Conservation (phyloP, 1,284 basidiomycete species). For the Boletus holoroseus region DNA sequence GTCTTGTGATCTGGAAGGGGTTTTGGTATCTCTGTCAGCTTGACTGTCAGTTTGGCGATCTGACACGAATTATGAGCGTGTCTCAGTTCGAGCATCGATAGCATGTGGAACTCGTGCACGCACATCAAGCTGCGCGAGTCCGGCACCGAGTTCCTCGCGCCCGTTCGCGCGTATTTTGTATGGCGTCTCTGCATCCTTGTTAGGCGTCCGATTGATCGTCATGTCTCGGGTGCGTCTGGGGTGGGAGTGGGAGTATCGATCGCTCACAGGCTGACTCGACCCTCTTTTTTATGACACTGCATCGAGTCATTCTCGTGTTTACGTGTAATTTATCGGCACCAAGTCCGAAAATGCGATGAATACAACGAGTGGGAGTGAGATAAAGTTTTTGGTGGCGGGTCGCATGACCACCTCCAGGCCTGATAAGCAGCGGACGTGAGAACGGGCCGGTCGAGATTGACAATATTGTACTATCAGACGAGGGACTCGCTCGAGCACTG, state of each 20-base stretch:
- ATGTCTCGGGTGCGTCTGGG: slow-evolving; percentile 1
- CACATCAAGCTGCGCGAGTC: slow-evolving; percentile 20
- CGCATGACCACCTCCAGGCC: too few relatives aligned
- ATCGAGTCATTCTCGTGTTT: neutral
- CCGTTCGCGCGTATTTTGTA: neutral
- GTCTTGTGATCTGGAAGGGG: slow-evolving; percentile 34
- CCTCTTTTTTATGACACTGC: neutral
- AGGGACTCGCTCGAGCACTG: neutral
- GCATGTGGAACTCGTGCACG: slow-evolving; percentile 1
- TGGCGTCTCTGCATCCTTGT: neutral
- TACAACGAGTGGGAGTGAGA: too few relatives aligned
- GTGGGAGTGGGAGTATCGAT: neutral
- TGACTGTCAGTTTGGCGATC: slow-evolving; percentile 41
- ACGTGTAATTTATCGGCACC: neutral
- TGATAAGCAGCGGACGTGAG: neutral
- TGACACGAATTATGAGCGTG: slow-evolving; percentile 14
- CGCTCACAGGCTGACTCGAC: neutral
- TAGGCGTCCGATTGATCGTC: neutral
- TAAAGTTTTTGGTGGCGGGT: too few relatives aligned
- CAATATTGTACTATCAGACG: neutral
- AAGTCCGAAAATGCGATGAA: neutral
- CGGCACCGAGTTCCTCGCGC: neutral
- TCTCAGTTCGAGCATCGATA: neutral
- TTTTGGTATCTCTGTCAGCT: slow-evolving; percentile 34
- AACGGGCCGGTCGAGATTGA: neutral